Conservation (phyloP, 352 stramenopile genomes). For the Pythium scleroteichum region DNA sequence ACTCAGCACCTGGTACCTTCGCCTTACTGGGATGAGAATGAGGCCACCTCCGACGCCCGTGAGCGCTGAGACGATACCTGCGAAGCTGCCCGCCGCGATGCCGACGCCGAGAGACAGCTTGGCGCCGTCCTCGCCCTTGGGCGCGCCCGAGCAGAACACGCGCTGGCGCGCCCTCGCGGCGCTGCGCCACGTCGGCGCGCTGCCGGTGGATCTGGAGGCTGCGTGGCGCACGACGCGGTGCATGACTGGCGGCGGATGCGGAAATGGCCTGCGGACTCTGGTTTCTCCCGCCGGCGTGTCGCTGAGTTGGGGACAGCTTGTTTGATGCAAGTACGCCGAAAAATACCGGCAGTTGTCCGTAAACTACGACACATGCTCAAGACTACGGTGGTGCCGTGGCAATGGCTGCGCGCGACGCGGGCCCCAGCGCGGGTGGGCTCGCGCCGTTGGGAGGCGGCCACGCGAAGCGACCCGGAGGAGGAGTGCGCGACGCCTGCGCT, state of each 20-base stretch:
- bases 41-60: slow-evolving; percentile 81
- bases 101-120: slow-evolving; percentile 52
- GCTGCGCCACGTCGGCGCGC: slow-evolving; percentile 14
- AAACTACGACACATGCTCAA: slow-evolving; percentile 1
- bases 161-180: slow-evolving; percentile 23
- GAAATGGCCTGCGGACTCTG: not conserved
- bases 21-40: slow-evolving; percentile 77
- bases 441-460: not conserved
- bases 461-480: not conserved
- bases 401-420: not conserved
- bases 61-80: slow-evolving; percentile 72
- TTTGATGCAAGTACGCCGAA: slow-evolving; percentile 10
- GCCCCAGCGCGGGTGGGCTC: not conserved
- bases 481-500: not conserved
- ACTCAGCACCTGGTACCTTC: too few relatives aligned
- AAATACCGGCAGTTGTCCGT: not conserved
- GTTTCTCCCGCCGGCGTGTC: not conserved
- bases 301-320: slow-evolving; percentile 1
- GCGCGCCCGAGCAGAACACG: slow-evolving; percentile 50
- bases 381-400: not conserved
- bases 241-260: slow-evolving; percentile 13
- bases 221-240: slow-evolving; percentile 13
- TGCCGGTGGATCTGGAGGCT: slow-evolving; percentile 3
- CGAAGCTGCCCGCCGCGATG: slow-evolving; percentile 52
- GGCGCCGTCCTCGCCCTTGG: slow-evolving; percentile 37